Evolutionary conservation across 441 rosid species (phyloP).

Genomic region (Populus trichocarpa): DNA sequence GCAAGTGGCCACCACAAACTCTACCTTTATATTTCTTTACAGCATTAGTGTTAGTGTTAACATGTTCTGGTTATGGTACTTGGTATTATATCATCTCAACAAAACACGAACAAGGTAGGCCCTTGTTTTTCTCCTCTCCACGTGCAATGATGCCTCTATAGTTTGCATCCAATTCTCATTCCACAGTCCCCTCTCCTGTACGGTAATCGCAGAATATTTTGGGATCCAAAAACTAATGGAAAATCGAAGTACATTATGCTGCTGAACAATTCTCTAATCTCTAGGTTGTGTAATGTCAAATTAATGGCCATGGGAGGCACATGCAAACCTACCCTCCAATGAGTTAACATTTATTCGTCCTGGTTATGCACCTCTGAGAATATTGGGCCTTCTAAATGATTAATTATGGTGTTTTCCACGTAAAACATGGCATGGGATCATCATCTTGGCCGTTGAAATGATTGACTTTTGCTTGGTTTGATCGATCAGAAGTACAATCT

Average conservation of each 20-base stretch:
- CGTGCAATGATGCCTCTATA: conserved; percentile 32
- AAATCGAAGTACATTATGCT: not conserved
- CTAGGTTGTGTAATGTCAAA: not conserved
- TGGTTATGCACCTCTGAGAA: not conserved
- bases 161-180: not conserved
- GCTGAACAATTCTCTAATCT: not conserved
- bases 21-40: not conserved
- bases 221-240: conserved; percentile 18
- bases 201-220: conserved; percentile 16
- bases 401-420: not conserved
- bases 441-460: not conserved
- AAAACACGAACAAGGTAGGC: conserved; percentile 12
- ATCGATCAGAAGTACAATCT: not conserved
- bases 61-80: not conserved
- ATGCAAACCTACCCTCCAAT: conserved; percentile 17
- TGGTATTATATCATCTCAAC: not conserved
- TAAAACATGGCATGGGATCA: not conserved
- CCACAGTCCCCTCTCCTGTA: conserved; percentile 10
- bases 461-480: not conserved
- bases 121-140: conserved; percentile 14
- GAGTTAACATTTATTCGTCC: not conserved
- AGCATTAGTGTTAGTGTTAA: not conserved
- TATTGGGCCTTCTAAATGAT: not conserved
- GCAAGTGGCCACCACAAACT: not conserved
- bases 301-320: conserved; percentile 19